Evolutionary conservation across 495 filamentous ascomycete genomes (phyloP), one percentile per base, ranked within the genome.

Genomic region (Trichoderma reesei): DNA sequence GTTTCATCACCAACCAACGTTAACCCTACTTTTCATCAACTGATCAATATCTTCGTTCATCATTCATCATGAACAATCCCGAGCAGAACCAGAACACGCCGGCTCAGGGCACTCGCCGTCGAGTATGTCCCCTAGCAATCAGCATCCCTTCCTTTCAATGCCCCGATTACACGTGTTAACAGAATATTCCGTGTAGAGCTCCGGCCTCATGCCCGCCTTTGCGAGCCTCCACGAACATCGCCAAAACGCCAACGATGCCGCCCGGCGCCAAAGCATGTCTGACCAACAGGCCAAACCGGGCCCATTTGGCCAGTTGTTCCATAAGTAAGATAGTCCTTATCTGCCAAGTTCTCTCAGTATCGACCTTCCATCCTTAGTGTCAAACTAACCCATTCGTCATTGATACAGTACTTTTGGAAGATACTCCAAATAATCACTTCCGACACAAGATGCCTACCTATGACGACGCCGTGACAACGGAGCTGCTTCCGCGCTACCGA

Each of bases 141-240:
- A 26, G 26, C 26, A 1, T 26, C 26, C 31, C 31, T 33, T 56
- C 31, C 51, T 10, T 2, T 4, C 11, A 10, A 8, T 26, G 5
- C 51, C 33, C 26, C 26, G 31, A 56, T 5, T 33, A 56, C 9
- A 56, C 8, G 7, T n/a, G 31, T 26, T 56, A 10, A 56, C 26
- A 1, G 1, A 9, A 34, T 26, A 56, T 34, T 11, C 1, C 26
- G 10, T 34, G 2, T 48, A 63, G 61, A 63, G 61, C 41, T 63
- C 61, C 11, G 61, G 61, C 41, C 36, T 63, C n/a, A 63, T 63
- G 61, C 61, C 61, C 41, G 38, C 61, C 8, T 63, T 63, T n/a
- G 61, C 46, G 14, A 26, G 61, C 5, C 41, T 63, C 2, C 7
- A n/a, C 6, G 41, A 63, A 38, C 39, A 44, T 9, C 61, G 20